These are phyloP conservation scores for Choanephora cucurbitarum DNA, from an alignment of 371 early-diverging fungal genomes.

Conservation along the genomic window DNA sequence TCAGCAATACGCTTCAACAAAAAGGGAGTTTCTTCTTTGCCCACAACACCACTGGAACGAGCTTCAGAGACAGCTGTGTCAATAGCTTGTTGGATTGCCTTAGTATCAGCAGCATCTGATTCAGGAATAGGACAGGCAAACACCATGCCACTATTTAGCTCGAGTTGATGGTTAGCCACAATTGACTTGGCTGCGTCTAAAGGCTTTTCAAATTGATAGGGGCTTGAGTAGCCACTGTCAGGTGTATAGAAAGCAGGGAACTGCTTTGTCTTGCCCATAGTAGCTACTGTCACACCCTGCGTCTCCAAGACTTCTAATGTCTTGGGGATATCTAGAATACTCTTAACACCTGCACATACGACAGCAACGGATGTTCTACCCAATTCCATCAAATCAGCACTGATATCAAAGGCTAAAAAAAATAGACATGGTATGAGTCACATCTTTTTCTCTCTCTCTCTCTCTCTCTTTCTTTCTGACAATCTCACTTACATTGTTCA, in stretches of 20 bases:
- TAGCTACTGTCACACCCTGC: slow-evolving; percentile 89
- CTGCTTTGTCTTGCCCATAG: slow-evolving; percentile 60
- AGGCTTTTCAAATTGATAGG: slow-evolving; percentile 58
- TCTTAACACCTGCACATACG: slow-evolving; percentile 93
- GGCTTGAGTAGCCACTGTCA: slow-evolving; percentile 73
- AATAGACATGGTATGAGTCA: not conserved
- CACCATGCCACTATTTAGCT: slow-evolving; percentile 79
- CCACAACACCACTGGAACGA: slow-evolving; percentile 61
- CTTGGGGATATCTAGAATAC: slow-evolving; percentile 87
- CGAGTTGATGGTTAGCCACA: slow-evolving; percentile 66
- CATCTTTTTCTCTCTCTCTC: not conserved
- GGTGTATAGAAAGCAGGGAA: slow-evolving; percentile 94
- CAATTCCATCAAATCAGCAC: slow-evolving; percentile 93
- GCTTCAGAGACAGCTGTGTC: slow-evolving; percentile 71
- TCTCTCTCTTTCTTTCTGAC: not conserved
- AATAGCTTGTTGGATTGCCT: slow-evolving; percentile 70
- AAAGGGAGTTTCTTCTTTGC: slow-evolving; percentile 92
- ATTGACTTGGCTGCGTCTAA: slow-evolving; percentile 73
- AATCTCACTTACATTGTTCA: slow-evolving; percentile 63
- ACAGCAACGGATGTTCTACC: slow-evolving; percentile 90
- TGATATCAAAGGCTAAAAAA: slow-evolving; percentile 75
- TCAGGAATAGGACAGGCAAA: slow-evolving; percentile 90
- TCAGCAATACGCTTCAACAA: slow-evolving; percentile 79
- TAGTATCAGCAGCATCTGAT: slow-evolving; percentile 64
- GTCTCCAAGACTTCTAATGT: slow-evolving; percentile 94